A percentile compares a stretch with the other conserved stretches of the same genome.
These are phyloP conservation scores for Nasturtium officinale DNA, from an alignment of 345 rosid species.

Conservation along the genomic window DNA sequence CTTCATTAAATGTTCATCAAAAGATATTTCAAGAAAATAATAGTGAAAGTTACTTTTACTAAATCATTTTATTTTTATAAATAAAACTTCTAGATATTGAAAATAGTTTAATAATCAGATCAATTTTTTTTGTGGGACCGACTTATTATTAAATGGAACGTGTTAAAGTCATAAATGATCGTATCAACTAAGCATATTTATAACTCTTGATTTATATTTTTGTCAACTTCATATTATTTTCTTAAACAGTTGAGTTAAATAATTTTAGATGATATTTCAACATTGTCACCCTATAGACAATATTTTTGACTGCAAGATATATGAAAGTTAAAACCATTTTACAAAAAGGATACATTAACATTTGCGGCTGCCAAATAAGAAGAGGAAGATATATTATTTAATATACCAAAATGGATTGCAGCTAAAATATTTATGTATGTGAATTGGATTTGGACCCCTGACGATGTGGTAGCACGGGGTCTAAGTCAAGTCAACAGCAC, in stretches of 20 bases:
- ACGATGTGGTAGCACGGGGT: not conserved
- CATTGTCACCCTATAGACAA: not conserved
- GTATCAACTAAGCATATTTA: not conserved
- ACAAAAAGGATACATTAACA: not conserved
- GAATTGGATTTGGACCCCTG: not conserved
- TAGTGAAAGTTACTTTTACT: not conserved
- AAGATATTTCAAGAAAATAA: not conserved
- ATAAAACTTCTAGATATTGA: not conserved
- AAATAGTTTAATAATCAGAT: not conserved
- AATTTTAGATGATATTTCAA: not conserved
- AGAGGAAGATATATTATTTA: no score
- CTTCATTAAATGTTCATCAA: not conserved
- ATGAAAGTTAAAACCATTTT: no score
- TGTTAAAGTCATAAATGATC: not conserved
- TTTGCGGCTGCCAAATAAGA: not conserved
- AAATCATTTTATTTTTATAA: not conserved
- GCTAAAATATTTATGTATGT: not conserved
- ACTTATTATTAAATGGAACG: not conserved
- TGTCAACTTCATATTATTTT: not conserved
- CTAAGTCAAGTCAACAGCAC: not conserved
- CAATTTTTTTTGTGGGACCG: not conserved
- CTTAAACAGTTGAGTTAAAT: not conserved
- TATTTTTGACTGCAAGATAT: not conserved
- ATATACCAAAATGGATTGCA: not conserved
- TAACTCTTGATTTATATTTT: not conserved